Percentiles rank a stretch among this genome's conserved stretches.
Evolutionary conservation across 352 stramenopile genomes (phyloP).

Genomic region (Phytophthora tentaculata): DNA sequence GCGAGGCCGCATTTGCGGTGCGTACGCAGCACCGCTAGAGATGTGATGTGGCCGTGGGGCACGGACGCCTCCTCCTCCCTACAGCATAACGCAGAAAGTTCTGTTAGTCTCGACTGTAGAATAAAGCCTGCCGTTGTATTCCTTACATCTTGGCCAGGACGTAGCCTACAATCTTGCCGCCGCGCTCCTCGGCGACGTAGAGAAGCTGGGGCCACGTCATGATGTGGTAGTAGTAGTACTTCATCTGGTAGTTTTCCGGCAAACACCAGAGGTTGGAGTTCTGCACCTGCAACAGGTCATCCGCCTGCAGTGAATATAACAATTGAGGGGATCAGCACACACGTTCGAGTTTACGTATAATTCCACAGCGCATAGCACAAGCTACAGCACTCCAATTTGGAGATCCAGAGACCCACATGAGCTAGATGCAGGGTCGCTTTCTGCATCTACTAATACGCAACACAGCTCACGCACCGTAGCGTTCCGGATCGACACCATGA

Average conservation of each 20-base stretch:
- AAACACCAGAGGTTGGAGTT: slow-evolving; percentile 99
- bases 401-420: not conserved
- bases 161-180: slow-evolving; percentile 99
- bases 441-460: not conserved
- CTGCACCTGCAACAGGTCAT: slow-evolving; percentile 99
- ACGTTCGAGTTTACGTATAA: slow-evolving; percentile 9
- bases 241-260: slow-evolving; percentile 99
- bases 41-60: slow-evolving; percentile 99
- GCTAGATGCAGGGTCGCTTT: not conserved
- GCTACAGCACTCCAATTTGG: not conserved
- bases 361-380: not conserved
- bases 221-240: slow-evolving; percentile 99
- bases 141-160: slow-evolving; percentile 99
- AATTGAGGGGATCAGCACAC: slow-evolving; percentile 2
- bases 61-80: slow-evolving; percentile 87
- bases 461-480: slow-evolving; percentile 69
- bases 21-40: slow-evolving; percentile 96
- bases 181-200: slow-evolving; percentile 98
- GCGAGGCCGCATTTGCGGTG: slow-evolving; percentile 98
- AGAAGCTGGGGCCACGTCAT: slow-evolving; percentile 99
- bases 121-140: not conserved
- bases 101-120: not conserved
- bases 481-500: slow-evolving; percentile 97
- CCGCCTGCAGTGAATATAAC: slow-evolving; percentile 52
- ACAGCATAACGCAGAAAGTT: slow-evolving; percentile 3